Evolutionary conservation across 2,329 filamentous ascomycete genomes (phyloP), one percentile per base, ranked within the genome.

Genomic region (Dactylellina haptotyla): DNA sequence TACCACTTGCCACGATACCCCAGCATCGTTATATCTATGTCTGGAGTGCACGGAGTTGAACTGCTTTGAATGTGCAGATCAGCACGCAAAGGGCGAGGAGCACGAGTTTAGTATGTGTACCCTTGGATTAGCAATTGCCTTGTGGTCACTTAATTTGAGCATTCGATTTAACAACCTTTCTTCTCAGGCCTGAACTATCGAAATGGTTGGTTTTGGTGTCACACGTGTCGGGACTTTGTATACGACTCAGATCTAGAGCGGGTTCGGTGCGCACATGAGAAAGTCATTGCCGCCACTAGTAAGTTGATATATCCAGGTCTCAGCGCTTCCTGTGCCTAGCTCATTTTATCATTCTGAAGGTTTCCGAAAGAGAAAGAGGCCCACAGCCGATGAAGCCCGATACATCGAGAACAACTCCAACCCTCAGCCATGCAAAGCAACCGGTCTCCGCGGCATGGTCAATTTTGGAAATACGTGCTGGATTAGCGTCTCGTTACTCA

Each of bases 381-480:
- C 69, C 2, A 73, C 69, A 3, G 69, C 80, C 66, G 90, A 93
- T 70, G 90, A 94, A 75, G 88, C 92, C 66, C 85, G 87, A 63
- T 93, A 91, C 77, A 89, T 97, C 75, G 86, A 88, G 41, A 85
- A 85, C 72, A 96, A 97, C 79, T 93, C 93, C 10, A 89, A 87
- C 26, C 87, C 88, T 66, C 89, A 91, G 4, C 90, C 92, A 10
- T 97, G 94, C 79, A 88, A 91, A 65, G 93, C 92, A 16, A 93
- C 90, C 23, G 69, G 95, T 8, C 87, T 97, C 39, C 88, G 95
- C 34, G 94, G 94, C 30, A 90, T 99, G 73, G 97, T 96, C 82
- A 99, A 98, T 79, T 94, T 97, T 80, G 95, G 94, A n/a, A 93
- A 96, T 69, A 98, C 95, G 9, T 99, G 94, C 83, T 99, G 97